Base-by-base conservation (phyloP, 2,329 filamentous ascomycete genomes). In the Diaporthe batatas region DNA sequence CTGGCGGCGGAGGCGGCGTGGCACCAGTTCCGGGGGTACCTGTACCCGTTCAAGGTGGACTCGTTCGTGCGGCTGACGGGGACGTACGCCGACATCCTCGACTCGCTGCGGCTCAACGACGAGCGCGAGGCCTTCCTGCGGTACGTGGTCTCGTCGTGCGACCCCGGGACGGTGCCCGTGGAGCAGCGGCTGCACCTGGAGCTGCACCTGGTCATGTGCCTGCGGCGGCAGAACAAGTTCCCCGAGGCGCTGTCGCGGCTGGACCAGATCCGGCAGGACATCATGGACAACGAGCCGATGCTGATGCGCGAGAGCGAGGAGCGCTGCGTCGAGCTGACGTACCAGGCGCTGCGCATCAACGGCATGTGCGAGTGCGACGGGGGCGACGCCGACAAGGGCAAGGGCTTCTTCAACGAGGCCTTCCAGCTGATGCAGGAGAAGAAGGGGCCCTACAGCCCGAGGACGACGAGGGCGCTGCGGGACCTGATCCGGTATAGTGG, bases 381-480 rank as follows among this genome's bases (percentile, higher is more conserved):
- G 1, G 70, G 70, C 14, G 70, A 71, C 21, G 47, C 58, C 5
- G 58, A 55, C 8, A 57, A 25, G 39, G 70, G 70, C 5, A 54
- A 54, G 11, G 16, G 21, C 2, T 67, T 71, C 58, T 71, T 71
- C 49, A 36, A n/a, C 21, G 70, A 71, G 47, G 70, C 70, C 1
- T 71, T 71, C 25, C 36, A 71, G 29, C 49, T 71, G 36, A 71
- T 71, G 70, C 58, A 71, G 59, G 70, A 71, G 51, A 71, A 47
- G 49, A 67, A 67, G 2, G 70, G 70, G 0, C 51, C 42, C 1
- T 67, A 68, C 59, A 67, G 58, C 47, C 70, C 59, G 2, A 57
- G 58, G 70, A 71, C 70, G 4, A 71, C 70, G 6, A 71, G 70
- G 51, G 70, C 70, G 6, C 36, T 71, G 49, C 58, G 70, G 1